Evolutionary conservation across 441 rosid species (phyloP), one percentile per base, ranked within the genome.

Genomic region (Adansonia rubrostipa): DNA sequence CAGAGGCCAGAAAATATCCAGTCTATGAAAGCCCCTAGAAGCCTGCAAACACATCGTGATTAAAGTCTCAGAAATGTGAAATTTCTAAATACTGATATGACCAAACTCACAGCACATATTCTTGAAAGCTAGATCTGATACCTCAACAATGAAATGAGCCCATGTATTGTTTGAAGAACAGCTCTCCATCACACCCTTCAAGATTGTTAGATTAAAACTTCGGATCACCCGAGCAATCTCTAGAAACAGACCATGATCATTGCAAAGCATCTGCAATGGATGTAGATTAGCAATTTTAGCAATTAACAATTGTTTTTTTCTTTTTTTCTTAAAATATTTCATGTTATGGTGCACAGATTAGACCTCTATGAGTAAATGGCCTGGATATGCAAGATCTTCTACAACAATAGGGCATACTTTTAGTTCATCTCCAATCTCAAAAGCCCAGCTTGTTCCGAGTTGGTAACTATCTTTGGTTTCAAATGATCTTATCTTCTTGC

Each of bases 1-100:
- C 57, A 92, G 78, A 0, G 96, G 93, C 96, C 96, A 92, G 82
- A 92, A 92, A 51, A 92, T 90, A 71, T 92, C 89, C 62, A 85
- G 80, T 61, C 92, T 85, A 19, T 90, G 93, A 74, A 90, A 92
- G 10, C 91, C 89, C 77, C 79, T 81, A 6, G 89, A 85, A n/a
- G 86, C 88, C 95, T 89, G 92, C 63, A 14, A 14, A 36, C 6
- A 5, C 6, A 61, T 36, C 15, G 17, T 14, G 56, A 19, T 57
- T 0, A 42, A 11, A 36, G 11, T 47, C 48, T 77, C 28, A 62
- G 48, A 47, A 48, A 5, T 54, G 44, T 14, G 7, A 15, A 7
- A 24, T n/a, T 5, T 8, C 40, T 9, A 7, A 3, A 48, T 51
- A 28, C 2, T 24, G n/a, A 14, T 15, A 62, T 36, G 20, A 42